phyloP scores from a whole-genome alignment of 495 filamentous ascomycete genomes.

The Xylaria castorea region DNA sequence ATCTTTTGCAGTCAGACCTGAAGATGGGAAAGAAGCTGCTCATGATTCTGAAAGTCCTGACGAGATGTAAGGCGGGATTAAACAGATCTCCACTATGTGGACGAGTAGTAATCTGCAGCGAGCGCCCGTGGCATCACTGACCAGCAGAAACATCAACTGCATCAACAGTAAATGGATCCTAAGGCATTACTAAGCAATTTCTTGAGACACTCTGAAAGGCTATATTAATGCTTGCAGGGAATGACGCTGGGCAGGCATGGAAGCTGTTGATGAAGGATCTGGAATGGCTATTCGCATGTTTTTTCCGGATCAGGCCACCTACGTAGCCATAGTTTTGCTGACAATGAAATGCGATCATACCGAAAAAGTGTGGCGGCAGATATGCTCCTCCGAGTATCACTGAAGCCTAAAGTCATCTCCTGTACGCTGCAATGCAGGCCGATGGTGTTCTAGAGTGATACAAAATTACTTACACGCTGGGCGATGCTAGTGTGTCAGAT shows the following conservation, averaged over 20 bases:
- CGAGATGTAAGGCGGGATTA: constrained; percentile 21
- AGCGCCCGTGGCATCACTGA: background rate
- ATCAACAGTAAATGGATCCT: background rate
- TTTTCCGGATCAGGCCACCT: background rate
- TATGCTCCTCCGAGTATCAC: background rate
- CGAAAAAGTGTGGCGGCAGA: constrained; percentile 15
- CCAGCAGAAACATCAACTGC: background rate
- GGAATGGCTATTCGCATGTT: constrained; percentile 5
- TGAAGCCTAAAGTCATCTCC: constrained; percentile 12
- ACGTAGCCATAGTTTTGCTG: background rate
- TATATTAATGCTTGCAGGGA: background rate
- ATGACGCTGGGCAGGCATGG: background rate
- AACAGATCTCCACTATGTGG: background rate
- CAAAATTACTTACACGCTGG: constrained; percentile 4
- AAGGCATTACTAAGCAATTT: background rate
- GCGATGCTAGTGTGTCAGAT: constrained; percentile 11
- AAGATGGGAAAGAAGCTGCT: constrained; percentile 11
- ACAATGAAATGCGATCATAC: constrained; percentile 11
- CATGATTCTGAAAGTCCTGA: constrained; percentile 27
- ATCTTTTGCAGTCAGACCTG: background rate
- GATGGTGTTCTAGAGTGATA: constrained; percentile 9
- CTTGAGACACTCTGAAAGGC: background rate
- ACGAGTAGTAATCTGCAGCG: background rate
- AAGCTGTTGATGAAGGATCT: background rate
- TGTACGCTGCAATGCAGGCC: constrained; percentile 13